Evolutionary conservation across 257 asterid species (phyloP), one percentile per base, ranked within the genome.

Genomic region (Gentiana straminea): DNA sequence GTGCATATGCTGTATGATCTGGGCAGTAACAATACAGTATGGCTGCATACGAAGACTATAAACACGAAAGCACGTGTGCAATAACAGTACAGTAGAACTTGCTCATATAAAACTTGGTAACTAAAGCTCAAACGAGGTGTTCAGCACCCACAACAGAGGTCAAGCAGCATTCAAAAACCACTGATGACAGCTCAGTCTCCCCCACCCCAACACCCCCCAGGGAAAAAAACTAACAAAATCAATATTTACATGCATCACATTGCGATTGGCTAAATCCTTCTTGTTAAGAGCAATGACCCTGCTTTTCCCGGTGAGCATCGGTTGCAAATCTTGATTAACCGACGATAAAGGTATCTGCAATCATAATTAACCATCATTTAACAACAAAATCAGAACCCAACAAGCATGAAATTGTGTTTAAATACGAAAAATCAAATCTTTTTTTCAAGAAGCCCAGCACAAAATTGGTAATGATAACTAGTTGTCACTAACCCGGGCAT

Each of bases 231-330:
- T n/a, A 41, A 5, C 44, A 9, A 38, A 13, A 15, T 4, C 46
- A 59, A 47, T 7, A 34, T 60, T 67, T 81, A 91, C 98, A 59
- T 81, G 85, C 89, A 87, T 87, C 70, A 91, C 75, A 64, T 87
- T 87, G 77, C 90, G 84, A 64, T 87, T 83, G 70, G 95, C 96
- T 79, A 91, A 77, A 63, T 91, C 98, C 67, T 84, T 91, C 93
- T 87, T 87, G 76, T 91, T 91, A 68, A 91, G 94, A 64, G 90
- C 92, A 79, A 91, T 62, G 48, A 84, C 63, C 57, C 95, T 79
- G 67, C 81, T 83, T 69, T 87, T 87, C 15, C 83, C 94, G 2
- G 73, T 75, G 57, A 91, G 78, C 79, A 82, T 45, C 15, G 84
- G 79, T 79, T 91, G 95, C 87, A 91, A 72, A 43, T 88, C 94